Conservation (phyloP, 495 filamentous ascomycete genomes). For the Copromyces sp. region DNA sequence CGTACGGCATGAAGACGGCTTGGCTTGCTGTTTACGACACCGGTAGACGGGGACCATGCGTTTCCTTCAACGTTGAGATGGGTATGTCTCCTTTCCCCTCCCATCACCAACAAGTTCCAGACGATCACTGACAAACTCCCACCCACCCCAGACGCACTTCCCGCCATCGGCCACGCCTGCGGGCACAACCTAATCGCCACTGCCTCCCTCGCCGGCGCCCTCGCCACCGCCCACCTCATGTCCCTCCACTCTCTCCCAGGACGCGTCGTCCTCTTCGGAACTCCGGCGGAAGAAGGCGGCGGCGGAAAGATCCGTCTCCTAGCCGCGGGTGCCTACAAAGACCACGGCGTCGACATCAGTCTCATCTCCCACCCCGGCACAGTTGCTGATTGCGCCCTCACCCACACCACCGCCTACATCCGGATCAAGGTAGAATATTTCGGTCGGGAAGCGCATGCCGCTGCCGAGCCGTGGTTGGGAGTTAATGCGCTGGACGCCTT, state of each 20-base stretch:
- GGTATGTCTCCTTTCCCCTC: constrained; percentile 19
- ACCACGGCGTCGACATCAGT: constrained; percentile 47
- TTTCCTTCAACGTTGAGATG: constrained; percentile 52
- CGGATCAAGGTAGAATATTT: constrained; percentile 41
- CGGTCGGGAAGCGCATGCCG: constrained; percentile 44
- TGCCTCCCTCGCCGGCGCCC: constrained; percentile 46
- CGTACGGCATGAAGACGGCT: constrained; percentile 46
- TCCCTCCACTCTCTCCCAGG: constrained; percentile 39
- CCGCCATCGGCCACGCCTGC: constrained; percentile 54
- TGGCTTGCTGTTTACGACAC: constrained; percentile 45
- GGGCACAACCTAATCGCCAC: constrained; percentile 63
- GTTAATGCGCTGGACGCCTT: constrained; percentile 56
- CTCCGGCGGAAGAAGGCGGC: constrained; percentile 55
- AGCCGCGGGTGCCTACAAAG: constrained; percentile 50
- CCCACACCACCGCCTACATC: constrained; percentile 40
- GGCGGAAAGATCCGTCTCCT: constrained; percentile 60
- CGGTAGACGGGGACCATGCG: constrained; percentile 36
- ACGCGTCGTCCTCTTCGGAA: constrained; percentile 54
- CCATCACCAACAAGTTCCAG: background rate
- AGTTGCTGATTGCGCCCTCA: constrained; percentile 28
- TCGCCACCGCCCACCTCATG: constrained; percentile 46
- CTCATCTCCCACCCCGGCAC: constrained; percentile 53
- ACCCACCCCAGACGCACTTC: constrained; percentile 38
- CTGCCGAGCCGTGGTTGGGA: constrained; percentile 53
- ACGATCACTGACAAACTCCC: background rate